Conservation (phyloP, 805 yeast genomes). For the Priceomyces fermenticarens region DNA sequence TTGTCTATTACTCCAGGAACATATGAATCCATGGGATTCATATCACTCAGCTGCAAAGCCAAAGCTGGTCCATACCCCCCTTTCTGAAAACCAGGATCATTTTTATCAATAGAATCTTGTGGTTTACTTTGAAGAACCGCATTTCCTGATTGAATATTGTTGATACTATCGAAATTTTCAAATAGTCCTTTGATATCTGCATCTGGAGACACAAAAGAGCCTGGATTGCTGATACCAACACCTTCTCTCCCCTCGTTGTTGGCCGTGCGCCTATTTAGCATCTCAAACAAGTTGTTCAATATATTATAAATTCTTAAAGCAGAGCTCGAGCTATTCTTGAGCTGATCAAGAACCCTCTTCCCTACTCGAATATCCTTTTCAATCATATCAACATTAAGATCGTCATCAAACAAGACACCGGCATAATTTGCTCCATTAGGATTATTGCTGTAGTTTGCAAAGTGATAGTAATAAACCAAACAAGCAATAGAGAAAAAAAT, state of each 20-base stretch:
- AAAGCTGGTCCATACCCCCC: too few species aligned
- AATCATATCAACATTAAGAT: constrained; percentile 53
- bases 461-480: constrained; percentile 73
- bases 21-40: constrained; percentile 33
- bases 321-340: constrained; percentile 73
- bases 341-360: constrained; percentile 62
- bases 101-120: background rate
- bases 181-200: constrained; percentile 19
- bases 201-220: background rate
- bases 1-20: constrained; percentile 84
- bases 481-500: constrained; percentile 88
- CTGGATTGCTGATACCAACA: background rate
- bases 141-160: constrained; percentile 12
- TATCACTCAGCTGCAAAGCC: background rate
- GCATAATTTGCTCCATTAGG: constrained; percentile 37
- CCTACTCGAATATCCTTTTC: constrained; percentile 81
- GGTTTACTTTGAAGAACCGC: background rate
- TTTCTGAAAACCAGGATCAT: background rate
- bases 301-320: constrained; percentile 79
- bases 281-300: constrained; percentile 76
- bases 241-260: constrained; percentile 12
- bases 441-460: constrained; percentile 32
- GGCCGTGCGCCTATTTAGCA: constrained; percentile 70
- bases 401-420: constrained; percentile 45
- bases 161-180: constrained; percentile 27